phyloP scores from a whole-genome alignment of 768 basidiomycete genomes.

The Naematelia aurantialba region DNA sequence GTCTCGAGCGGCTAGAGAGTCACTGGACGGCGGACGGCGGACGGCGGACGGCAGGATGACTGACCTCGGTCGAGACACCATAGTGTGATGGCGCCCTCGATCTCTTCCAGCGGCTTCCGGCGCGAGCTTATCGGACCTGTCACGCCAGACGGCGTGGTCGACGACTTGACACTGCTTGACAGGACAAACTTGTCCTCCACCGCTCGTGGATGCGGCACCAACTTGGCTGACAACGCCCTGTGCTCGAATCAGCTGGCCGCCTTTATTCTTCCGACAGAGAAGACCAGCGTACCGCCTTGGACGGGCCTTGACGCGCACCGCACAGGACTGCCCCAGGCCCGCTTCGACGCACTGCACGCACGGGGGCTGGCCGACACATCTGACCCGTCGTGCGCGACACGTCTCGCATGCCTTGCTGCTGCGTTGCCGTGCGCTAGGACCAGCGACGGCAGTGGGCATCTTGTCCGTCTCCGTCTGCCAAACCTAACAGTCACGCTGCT shows the following conservation, averaged over 20 bases:
- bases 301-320: conserved; percentile 4
- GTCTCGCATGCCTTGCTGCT: conserved; percentile 1
- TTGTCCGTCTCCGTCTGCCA: no score
- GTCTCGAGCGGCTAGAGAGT: no score
- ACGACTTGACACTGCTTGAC: neutral
- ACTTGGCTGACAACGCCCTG: neutral
- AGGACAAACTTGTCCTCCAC: neutral
- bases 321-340: neutral
- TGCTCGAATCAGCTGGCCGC: neutral
- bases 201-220: neutral
- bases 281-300: neutral
- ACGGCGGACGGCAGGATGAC: no score
- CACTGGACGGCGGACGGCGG: no score
- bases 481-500: no score
- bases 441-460: no score
- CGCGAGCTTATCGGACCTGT: no score
- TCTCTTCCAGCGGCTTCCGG: neutral
- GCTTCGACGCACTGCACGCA: neutral
- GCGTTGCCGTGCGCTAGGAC: no score
- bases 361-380: conserved; percentile 3
- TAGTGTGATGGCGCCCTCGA: neutral
- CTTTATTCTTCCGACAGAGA: neutral
- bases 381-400: conserved; percentile 1
- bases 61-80: no score
- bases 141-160: neutral